These are phyloP conservation scores for Solanum microdontum DNA, from an alignment of 257 asterid genomes.

Conservation along the genomic window DNA sequence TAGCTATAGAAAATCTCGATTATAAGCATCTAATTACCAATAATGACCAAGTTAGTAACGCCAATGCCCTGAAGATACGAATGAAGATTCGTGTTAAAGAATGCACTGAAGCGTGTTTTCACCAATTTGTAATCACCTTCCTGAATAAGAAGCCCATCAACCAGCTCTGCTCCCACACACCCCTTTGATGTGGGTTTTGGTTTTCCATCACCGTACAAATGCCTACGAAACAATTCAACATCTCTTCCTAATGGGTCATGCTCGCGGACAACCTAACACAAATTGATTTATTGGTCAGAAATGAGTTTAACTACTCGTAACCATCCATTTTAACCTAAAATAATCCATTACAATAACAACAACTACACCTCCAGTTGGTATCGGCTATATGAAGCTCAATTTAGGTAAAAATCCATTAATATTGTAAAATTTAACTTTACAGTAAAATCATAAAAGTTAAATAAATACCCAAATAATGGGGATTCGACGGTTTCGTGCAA, in stretches of 20 bases:
- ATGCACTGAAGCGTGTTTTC: constrained; percentile 86
- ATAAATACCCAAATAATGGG: constrained; percentile 66
- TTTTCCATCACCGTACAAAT: constrained; percentile 38
- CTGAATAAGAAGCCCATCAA: constrained; percentile 59
- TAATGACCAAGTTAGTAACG: constrained; percentile 35
- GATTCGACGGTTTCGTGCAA: constrained; percentile 56
- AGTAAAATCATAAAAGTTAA: background rate
- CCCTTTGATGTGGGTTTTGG: constrained; percentile 73
- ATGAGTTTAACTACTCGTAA: background rate
- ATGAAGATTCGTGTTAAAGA: constrained; percentile 76
- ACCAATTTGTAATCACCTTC: constrained; percentile 79
- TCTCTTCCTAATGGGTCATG: constrained; percentile 83
- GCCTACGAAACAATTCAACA: constrained; percentile 63
- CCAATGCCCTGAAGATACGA: constrained; percentile 63
- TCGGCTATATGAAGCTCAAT: background rate
- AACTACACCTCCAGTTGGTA: background rate
- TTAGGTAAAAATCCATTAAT: background rate
- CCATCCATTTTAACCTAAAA: background rate
- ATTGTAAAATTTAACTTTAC: background rate
- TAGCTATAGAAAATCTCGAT: background rate
- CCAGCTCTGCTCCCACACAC: constrained; percentile 69
- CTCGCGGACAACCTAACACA: constrained; percentile 71
- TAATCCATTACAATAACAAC: background rate
- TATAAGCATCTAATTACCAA: constrained; percentile 24
- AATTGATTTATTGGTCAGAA: background rate